Evolutionary conservation across 2,329 filamentous ascomycete genomes (phyloP).

Genomic region (Penicillium sp.): DNA sequence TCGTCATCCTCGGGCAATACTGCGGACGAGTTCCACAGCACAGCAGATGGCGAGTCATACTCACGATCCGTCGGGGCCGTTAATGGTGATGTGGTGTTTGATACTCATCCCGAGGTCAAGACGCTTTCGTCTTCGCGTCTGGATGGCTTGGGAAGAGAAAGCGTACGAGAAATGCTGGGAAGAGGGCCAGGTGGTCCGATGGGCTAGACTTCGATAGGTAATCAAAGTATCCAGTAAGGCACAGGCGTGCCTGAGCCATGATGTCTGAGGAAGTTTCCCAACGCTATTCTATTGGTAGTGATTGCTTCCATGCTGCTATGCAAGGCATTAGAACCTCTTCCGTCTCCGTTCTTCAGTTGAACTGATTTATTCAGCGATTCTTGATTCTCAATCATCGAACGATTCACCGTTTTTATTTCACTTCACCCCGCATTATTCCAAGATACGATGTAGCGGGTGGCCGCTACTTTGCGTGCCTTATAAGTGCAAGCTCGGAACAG

Average conservation of each 20-base stretch:
- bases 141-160: conserved; percentile 8
- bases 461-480: not conserved
- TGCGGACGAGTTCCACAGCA: conserved; percentile 25
- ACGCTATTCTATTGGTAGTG: not conserved
- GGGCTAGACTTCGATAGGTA: not conserved
- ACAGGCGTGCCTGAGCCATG: too few relatives aligned
- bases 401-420: too few relatives aligned
- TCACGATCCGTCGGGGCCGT: conserved; percentile 22
- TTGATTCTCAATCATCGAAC: too few relatives aligned
- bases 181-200: conserved; percentile 8
- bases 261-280: not conserved
- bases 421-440: not conserved
- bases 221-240: not conserved
- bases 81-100: conserved; percentile 25
- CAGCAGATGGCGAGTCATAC: conserved; percentile 20
- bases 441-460: not conserved
- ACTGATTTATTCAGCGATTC: too few relatives aligned
- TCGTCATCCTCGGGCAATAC: conserved; percentile 31
- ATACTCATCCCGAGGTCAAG: conserved; percentile 8
- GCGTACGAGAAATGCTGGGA: conserved; percentile 14
- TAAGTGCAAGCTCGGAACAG: not conserved
- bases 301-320: not conserved
- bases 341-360: too few relatives aligned
- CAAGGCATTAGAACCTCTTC: too few relatives aligned
- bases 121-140: not conserved